Conservation (phyloP, 768 basidiomycete genomes). For the Collybia sordida region DNA sequence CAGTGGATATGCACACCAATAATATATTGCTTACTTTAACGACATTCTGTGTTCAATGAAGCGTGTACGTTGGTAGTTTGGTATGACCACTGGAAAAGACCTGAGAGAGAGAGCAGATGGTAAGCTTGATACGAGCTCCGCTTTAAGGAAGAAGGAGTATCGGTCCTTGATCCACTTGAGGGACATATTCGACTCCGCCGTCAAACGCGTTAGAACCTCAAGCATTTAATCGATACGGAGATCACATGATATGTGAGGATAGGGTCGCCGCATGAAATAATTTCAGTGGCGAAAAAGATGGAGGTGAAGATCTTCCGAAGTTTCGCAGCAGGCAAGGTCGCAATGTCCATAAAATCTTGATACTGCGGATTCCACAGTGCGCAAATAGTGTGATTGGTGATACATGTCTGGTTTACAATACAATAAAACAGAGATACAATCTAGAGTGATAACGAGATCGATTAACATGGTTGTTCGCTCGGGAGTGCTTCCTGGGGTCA, state of each 20-base stretch:
- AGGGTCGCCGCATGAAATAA: conserved; percentile 5
- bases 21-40: conserved; percentile 12
- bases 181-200: conserved; percentile 18
- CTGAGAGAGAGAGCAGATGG: conserved; percentile 13
- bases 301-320: too few species aligned
- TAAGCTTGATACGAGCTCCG: conserved; percentile 4
- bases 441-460: neutral
- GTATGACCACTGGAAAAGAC: conserved; percentile 12
- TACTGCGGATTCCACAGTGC: too few species aligned
- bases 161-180: conserved; percentile 15
- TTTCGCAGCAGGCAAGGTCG: too few species aligned
- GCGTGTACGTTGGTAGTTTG: neutral
- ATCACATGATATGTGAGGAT: conserved; percentile 17
- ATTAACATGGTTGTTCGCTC: conserved; percentile 3
- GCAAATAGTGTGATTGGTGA: neutral
- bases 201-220: conserved; percentile 6
- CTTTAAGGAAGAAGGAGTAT: conserved; percentile 11
- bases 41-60: conserved; percentile 5
- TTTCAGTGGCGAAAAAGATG: conserved; percentile 4
- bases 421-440: conserved; percentile 7
- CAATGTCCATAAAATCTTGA: too few species aligned
- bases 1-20: neutral
- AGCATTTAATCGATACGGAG: conserved; percentile 4
- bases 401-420: conserved; percentile 4
- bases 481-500: too few species aligned